phyloP scores from a whole-genome alignment of 768 basidiomycete genomes.

The Hemileccinum impolitum region DNA sequence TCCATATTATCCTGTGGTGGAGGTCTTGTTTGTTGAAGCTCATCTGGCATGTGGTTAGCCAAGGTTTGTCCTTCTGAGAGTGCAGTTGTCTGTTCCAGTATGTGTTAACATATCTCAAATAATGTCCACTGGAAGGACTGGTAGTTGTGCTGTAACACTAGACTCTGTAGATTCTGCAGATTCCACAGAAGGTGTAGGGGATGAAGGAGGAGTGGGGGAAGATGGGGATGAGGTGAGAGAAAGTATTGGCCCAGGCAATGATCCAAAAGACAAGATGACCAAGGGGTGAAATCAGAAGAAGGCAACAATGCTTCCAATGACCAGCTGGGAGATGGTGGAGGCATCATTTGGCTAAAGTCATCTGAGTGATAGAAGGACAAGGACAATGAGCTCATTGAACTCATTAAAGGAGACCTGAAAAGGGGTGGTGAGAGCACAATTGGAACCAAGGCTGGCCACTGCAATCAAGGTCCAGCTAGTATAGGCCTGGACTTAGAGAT shows the following conservation, averaged over 20 bases:
- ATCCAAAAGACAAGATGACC: slow-evolving; percentile 30
- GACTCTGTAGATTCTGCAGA: slow-evolving; percentile 29
- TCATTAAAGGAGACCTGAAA: slow-evolving; percentile 37
- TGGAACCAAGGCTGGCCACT: slow-evolving; percentile 23
- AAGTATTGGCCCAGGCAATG: slow-evolving; percentile 35
- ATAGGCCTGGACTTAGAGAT: slow-evolving; percentile 31
- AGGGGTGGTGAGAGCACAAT: slow-evolving; percentile 45
- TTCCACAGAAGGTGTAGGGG: slow-evolving; percentile 33
- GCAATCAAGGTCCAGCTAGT: slow-evolving; percentile 25
- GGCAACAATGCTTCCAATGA: slow-evolving; percentile 30
- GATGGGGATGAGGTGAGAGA: slow-evolving; percentile 37
- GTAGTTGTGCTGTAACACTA: slow-evolving; percentile 36
- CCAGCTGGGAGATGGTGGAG: slow-evolving; percentile 36
- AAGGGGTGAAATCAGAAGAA: slow-evolving; percentile 28
- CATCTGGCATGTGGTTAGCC: slow-evolving; percentile 59
- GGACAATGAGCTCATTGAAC: slow-evolving; percentile 37
- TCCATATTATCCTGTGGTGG: slow-evolving; percentile 39
- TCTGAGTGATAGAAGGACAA: slow-evolving; percentile 73
- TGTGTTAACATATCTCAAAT: slow-evolving; percentile 53
- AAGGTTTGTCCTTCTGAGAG: slow-evolving; percentile 61
- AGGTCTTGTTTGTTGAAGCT: slow-evolving; percentile 49
- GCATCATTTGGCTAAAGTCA: slow-evolving; percentile 42
- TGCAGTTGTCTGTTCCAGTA: slow-evolving; percentile 57
- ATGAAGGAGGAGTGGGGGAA: slow-evolving; percentile 34
- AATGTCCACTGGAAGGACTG: slow-evolving; percentile 27